These are phyloP conservation scores for Pythium brassicae DNA, from an alignment of 352 stramenopile species.

Conservation along the genomic window DNA sequence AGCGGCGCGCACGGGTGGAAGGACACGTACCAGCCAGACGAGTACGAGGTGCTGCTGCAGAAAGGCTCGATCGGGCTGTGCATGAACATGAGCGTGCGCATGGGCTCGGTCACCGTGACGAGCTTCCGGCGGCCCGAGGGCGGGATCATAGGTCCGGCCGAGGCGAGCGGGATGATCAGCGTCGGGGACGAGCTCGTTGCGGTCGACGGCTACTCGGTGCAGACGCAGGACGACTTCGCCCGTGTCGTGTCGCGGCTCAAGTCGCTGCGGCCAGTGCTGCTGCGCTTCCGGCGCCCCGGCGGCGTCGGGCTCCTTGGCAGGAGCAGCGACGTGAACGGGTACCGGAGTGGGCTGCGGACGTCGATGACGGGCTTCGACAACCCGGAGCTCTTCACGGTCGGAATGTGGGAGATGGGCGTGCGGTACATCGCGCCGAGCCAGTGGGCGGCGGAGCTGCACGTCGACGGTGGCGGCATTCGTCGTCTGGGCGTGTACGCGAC, in stretches of 20 bases:
- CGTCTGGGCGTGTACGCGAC: slow-evolving; percentile 61
- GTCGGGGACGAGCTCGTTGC: slow-evolving; percentile 76
- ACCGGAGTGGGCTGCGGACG: slow-evolving; percentile 55
- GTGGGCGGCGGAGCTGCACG: slow-evolving; percentile 81
- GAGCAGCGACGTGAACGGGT: slow-evolving; percentile 38
- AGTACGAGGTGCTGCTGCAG: slow-evolving; percentile 85
- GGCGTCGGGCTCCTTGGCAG: slow-evolving; percentile 35
- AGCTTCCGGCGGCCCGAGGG: slow-evolving; percentile 78
- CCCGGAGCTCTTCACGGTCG: slow-evolving; percentile 61
- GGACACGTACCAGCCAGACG: slow-evolving; percentile 53
- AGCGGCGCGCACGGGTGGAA: slow-evolving; percentile 60
- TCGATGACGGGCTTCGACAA: slow-evolving; percentile 72
- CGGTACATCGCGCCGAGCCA: slow-evolving; percentile 68
- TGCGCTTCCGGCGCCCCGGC: slow-evolving; percentile 71
- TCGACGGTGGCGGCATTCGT: slow-evolving; percentile 77
- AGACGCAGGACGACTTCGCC: slow-evolving; percentile 78
- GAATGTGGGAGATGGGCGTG: slow-evolving; percentile 84
- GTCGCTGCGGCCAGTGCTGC: slow-evolving; percentile 65
- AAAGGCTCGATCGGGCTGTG: slow-evolving; percentile 84
- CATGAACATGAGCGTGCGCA: slow-evolving; percentile 89
- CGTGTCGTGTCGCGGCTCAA: slow-evolving; percentile 80
- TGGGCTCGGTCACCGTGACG: slow-evolving; percentile 75
- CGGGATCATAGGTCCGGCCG: slow-evolving; percentile 69
- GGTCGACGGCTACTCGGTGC: slow-evolving; percentile 76
- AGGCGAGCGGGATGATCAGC: slow-evolving; percentile 77